Evolutionary conservation across 1,139 yeast species (phyloP).

Genomic region (Suhomyces ambrosiae): DNA sequence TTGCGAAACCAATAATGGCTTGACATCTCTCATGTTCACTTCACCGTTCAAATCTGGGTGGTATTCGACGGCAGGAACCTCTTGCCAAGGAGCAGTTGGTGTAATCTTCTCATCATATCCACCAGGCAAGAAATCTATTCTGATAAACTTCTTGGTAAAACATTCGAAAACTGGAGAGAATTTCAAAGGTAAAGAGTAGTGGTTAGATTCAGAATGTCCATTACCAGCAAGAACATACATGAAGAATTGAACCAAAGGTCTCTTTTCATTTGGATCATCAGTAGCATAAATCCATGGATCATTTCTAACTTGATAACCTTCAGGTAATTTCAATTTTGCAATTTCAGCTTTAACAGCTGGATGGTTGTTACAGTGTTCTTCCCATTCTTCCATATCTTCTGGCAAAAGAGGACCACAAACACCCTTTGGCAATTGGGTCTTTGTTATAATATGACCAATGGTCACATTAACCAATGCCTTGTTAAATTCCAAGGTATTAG

Average conservation of each 20-base stretch:
- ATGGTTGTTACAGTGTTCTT: slow-evolving; percentile 51
- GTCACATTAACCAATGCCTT: slow-evolving; percentile 75
- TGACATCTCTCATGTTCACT: slow-evolving; percentile 55
- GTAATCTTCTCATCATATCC: slow-evolving; percentile 65
- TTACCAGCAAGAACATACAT: slow-evolving; percentile 74
- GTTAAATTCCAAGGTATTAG: slow-evolving; percentile 58
- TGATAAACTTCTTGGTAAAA: slow-evolving; percentile 61
- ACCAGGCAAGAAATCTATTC: slow-evolving; percentile 79
- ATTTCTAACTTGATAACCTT: slow-evolving; percentile 57
- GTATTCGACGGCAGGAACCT: slow-evolving; percentile 65
- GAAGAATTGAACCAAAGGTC: slow-evolving; percentile 72
- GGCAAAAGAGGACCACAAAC: slow-evolving; percentile 75
- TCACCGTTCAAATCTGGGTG: slow-evolving; percentile 75
- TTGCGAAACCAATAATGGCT: slow-evolving; percentile 75
- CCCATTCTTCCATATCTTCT: slow-evolving; percentile 64
- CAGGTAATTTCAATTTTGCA: slow-evolving; percentile 63
- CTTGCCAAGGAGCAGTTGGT: slow-evolving; percentile 64
- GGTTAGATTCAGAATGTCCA: slow-evolving; percentile 77
- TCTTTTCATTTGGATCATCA: slow-evolving; percentile 58
- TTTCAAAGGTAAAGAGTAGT: slow-evolving; percentile 80
- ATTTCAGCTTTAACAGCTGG: slow-evolving; percentile 65
- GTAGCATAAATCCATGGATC: slow-evolving; percentile 94
- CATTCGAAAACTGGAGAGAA: slow-evolving; percentile 82
- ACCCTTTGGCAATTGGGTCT: slow-evolving; percentile 59
- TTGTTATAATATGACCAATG: slow-evolving; percentile 63